Conservation (phyloP, 129 eudicot genomes). For the Cynara cardunculus region DNA sequence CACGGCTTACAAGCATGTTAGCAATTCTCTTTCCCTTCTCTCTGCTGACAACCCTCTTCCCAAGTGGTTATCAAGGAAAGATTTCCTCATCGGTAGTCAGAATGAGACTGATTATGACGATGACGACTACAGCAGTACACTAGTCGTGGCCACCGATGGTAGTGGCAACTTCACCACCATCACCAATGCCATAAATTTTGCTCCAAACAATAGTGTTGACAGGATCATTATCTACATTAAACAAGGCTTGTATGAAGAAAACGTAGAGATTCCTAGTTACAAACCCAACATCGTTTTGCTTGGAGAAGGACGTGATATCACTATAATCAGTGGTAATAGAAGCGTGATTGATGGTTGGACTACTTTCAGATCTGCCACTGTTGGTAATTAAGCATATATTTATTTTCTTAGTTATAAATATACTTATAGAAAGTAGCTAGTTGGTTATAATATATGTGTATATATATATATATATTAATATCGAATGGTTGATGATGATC, state of each 20-base stretch:
- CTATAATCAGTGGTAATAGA: conserved; percentile 59
- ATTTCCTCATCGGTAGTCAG: conserved; percentile 13
- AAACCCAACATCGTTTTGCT: conserved; percentile 70
- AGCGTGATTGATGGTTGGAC: conserved; percentile 80
- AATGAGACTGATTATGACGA: conserved; percentile 8
- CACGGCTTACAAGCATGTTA: conserved; percentile 49
- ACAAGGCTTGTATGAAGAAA: conserved; percentile 65
- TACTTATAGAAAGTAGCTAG: not conserved
- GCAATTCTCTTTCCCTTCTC: conserved; percentile 65
- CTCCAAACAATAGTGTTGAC: conserved; percentile 70
- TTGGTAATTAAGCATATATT: conserved; percentile 42
- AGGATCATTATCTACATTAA: conserved; percentile 53
- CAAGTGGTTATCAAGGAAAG: conserved; percentile 37
- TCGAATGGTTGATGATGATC: conserved; percentile 10
- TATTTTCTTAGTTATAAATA: not conserved
- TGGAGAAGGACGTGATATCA: conserved; percentile 79
- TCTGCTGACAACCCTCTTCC: conserved; percentile 17
- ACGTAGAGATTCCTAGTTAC: conserved; percentile 68
- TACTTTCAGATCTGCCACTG: conserved; percentile 89
- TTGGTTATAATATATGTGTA: not conserved
- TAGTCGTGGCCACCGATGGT: conserved; percentile 79
- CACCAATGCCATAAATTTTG: conserved; percentile 59
- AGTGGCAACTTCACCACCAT: conserved; percentile 69
- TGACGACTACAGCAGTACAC: conserved; percentile 16
- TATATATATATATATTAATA: not conserved